Evolutionary conservation across 2,329 filamentous ascomycete species (phyloP).

Genomic region (Talaromyces marneffei): DNA sequence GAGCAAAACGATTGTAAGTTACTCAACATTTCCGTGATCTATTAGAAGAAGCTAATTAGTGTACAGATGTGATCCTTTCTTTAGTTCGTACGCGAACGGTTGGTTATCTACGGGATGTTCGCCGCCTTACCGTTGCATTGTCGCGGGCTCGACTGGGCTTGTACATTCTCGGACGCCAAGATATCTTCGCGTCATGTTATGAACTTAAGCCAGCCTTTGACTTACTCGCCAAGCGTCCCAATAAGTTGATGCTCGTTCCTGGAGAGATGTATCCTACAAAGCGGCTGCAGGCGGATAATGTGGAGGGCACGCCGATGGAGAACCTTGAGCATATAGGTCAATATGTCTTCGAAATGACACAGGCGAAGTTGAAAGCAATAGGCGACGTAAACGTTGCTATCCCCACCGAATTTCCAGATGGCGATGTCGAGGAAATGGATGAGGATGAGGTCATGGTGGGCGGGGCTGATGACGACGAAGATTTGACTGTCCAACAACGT

Average conservation of each 20-base stretch:
- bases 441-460: constrained; percentile 31
- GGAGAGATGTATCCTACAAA: constrained; percentile 78
- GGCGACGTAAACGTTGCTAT: constrained; percentile 2
- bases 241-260: constrained; percentile 73
- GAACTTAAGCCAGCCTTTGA: constrained; percentile 86
- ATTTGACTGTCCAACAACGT: constrained; percentile 14
- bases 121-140: constrained; percentile 87
- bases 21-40: constrained; percentile 21
- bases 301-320: constrained; percentile 67
- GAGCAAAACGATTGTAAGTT: constrained; percentile 95
- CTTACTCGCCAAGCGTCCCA: constrained; percentile 66
- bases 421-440: constrained; percentile 31
- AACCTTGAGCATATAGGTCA: constrained; percentile 89
- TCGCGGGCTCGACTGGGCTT: constrained; percentile 87
- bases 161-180: constrained; percentile 82
- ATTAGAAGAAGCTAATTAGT: constrained; percentile 8
- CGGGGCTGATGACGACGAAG: constrained; percentile 31
- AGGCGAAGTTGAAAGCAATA: constrained; percentile 53
- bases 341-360: constrained; percentile 95
- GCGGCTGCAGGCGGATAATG: constrained; percentile 46
- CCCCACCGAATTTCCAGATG: constrained; percentile 18
- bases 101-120: constrained; percentile 88
- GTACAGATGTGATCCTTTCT: constrained; percentile 80
- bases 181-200: constrained; percentile 81
- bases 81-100: constrained; percentile 82